phyloP scores from a whole-genome alignment of 73 alveolate genomes.

The Paraurostyla sp. region DNA sequence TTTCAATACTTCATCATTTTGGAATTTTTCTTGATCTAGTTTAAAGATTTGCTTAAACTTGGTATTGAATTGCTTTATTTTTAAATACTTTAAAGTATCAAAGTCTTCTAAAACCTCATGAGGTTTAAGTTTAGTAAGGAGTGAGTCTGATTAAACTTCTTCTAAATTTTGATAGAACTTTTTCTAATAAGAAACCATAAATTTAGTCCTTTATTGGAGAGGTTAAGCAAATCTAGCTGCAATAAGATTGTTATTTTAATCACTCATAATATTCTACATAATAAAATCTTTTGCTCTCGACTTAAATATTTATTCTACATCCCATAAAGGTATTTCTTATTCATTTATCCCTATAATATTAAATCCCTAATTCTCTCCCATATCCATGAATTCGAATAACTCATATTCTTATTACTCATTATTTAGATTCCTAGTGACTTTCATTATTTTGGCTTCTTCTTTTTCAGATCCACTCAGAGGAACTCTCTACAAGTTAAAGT shows the following conservation, averaged over 20 bases:
- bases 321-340: not conserved
- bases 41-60: conserved; percentile 9
- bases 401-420: not conserved
- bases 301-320: not conserved
- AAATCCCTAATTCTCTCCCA: not conserved
- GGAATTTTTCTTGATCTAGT: not conserved
- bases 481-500: not conserved
- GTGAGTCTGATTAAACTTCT: not conserved
- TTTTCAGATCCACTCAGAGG: not conserved
- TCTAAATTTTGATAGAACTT: not conserved
- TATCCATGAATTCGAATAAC: conserved; percentile 22
- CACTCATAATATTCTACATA: not conserved
- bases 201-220: not conserved
- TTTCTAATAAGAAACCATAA: conserved; percentile 22
- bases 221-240: not conserved
- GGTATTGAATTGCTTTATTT: not conserved
- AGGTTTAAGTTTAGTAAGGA: not conserved
- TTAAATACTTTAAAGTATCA: not conserved
- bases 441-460: not conserved
- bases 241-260: not conserved
- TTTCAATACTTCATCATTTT: not conserved
- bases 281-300: not conserved
- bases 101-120: not conserved
- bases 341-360: conserved; percentile 16
- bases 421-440: not conserved